Evolutionary conservation across 345 rosid species (phyloP).

Genomic region (Bretschneidera sinensis): DNA sequence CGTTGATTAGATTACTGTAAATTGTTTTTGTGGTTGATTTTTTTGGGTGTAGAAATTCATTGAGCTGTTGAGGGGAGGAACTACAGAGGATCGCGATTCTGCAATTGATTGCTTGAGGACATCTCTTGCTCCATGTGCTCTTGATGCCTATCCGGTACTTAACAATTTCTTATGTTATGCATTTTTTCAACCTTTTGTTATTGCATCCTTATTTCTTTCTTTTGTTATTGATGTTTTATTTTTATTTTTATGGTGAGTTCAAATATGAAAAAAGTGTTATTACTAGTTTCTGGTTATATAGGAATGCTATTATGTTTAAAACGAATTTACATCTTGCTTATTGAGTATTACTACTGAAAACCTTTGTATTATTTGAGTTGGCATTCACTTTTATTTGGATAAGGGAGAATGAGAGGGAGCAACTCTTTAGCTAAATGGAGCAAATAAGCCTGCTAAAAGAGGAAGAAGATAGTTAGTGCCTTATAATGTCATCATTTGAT

Average conservation of each 20-base stretch:
- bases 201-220: conserved; percentile 5
- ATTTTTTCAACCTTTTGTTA: not conserved
- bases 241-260: not conserved
- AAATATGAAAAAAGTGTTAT: not conserved
- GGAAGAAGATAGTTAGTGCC: not conserved
- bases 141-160: conserved; percentile 88
- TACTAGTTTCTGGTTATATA: not conserved
- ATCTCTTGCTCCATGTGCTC: conserved; percentile 91
- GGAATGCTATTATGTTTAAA: not conserved
- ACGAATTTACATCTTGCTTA: not conserved
- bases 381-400: not conserved
- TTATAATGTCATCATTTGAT: not conserved
- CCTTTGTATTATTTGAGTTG: not conserved
- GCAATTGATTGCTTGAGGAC: conserved; percentile 80
- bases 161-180: not conserved
- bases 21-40: not conserved
- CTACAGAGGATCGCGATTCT: conserved; percentile 49
- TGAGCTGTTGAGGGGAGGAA: conserved; percentile 82
- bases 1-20: not conserved
- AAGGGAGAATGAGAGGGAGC: not conserved
- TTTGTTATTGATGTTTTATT: no score
- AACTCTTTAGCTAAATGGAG: no score
- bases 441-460: not conserved
- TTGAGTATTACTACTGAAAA: not conserved
- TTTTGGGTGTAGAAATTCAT: conserved; percentile 73